Base-by-base conservation (phyloP, 192 early-diverging fungal genomes). In the Backusella australiensis region DNA sequence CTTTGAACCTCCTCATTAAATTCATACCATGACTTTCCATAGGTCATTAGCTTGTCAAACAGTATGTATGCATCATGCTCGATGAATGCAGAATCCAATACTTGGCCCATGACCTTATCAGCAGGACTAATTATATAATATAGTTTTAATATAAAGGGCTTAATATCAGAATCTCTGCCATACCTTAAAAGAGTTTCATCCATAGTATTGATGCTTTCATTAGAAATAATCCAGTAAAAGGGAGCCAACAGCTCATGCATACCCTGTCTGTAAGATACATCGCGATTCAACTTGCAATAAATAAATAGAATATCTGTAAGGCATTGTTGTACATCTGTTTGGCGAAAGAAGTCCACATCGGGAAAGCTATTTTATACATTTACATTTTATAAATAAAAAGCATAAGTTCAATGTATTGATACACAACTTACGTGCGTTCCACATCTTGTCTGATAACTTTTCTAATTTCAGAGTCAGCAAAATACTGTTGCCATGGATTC, bases 211-310 rank as follows among this genome's bases (percentile, higher is more conserved):
- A 90, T 34, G 72, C 86, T 84, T 71, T 99, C 97, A 6, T 78
- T 56, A 29, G 95, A 87, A 23, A 99, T 90, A 0, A 93, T 91
- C 83, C 90, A 82, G 19, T 94, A 89, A 21, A 98, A 83, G 23
- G 94, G 93, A 0, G 95, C 97, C 15, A 96, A 80, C 32, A 99
- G 75, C 81, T 99, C 97, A 78, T 99, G 97, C 97, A 99, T 99
- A 34, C 97, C 97, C 80, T 99, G 97, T 46, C 97, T 89, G 83
- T 99, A 99, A 19, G 93, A 92, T n/a, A 98, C 87, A 36, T 91
- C 91, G 15, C 87, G 85, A 76, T 99, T 92, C 79, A 96, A 86
- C 78, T 96, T 96, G 82, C 93, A 94, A 79, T 95, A 97, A 35
- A 98, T 91, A 74, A 99, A 96, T 34, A 99, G 81, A 38, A 98